Evolutionary conservation across 2,329 filamentous ascomycete genomes (phyloP), one percentile per base, ranked within the genome.

Genomic region (Colletotrichum brevisporum): DNA sequence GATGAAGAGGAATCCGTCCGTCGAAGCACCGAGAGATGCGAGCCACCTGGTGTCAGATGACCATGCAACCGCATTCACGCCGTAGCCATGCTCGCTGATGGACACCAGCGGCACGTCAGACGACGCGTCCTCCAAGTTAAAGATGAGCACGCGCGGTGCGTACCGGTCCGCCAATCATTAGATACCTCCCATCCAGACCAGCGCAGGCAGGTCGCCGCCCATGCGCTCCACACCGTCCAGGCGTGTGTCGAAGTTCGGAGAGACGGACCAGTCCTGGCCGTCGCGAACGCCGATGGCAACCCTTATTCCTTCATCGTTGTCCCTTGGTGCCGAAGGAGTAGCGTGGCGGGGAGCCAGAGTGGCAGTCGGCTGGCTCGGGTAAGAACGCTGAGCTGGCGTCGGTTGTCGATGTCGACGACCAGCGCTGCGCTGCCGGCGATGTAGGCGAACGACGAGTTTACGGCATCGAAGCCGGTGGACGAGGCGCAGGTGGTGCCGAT

Each of bases 371-470:
- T 93, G 89, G 95, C 96, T 76, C 94, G 90, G 90, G 83, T 94
- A 98, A 83, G 98, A 98, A 69, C 94, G 91, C 78, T 98, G 95
- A 1, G 87, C 88, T 87, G 88, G 58, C 84, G 80, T 76, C 92
- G 85, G 59, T 90, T 88, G 72, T 94, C 89, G 60, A 98, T 85
- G 73, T 93, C 91, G 8, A 95, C 94, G 18, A 98, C 89, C 0
- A 99, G 94, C n/a, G 94, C 95, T 51, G 95, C 94, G 10, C 94
- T 96, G 63, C 96, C 96, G 9, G 96, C 95, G 71, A 94, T 95
- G 78, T 97, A 96, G 63, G 94, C 94, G 80, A 98, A 97, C 58
- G 88, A 91, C 13, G 91, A 89, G 48, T 91, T 85, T 69, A 95
- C 90, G 72, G 89, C 91, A 78, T 97, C 94, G 80, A 99, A 97